Evolutionary conservation across 352 stramenopile genomes (phyloP), one percentile per base, ranked within the genome.

Genomic region (Pelagophyceae sp.): DNA sequence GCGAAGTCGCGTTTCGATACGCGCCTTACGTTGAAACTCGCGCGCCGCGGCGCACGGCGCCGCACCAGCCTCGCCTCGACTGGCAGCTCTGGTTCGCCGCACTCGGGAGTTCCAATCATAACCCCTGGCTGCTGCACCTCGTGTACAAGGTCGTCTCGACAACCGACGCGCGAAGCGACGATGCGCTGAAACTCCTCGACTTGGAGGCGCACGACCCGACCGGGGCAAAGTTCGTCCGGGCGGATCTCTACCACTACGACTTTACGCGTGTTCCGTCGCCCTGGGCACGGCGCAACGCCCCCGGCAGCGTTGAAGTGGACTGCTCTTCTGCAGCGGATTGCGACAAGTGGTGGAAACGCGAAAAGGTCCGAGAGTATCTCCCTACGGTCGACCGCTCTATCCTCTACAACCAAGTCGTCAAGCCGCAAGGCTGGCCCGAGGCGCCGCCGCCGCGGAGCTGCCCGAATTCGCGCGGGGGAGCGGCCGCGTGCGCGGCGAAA

Each of bases 71-170:
- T 2, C 85, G 91, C 67, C 82, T 97, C 50, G 92, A 96, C 72
- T 96, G 92, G 91, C 89, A 94, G 80, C 93, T 96, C 90, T 96
- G 91, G 89, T 96, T 96, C 81, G 92, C 90, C 11, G 90, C 92
- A 0, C 78, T 96, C 0, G 86, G 86, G 0, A 84, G 83, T 40
- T 93, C 94, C 77, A 84, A 94, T 35, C 77, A 90, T 32, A 86
- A 91, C 29, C 87, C 90, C 38, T 96, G 91, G 92, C 79, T 95
- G 6, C 82, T 97, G 32, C 85, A 92, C 50, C 84, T 96, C 33
- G 82, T 93, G 0, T 72, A 91, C 72, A 95, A 94, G 72, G 64
- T 96, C 0, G 81, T 96, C 0, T 33, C 61, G 33, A n/a, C n/a
- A n/a, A 37, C 3, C 5, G 5, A 33, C 5, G 6, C 31, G 3